These are phyloP conservation scores for Aspergillus spinulosporus DNA, from an alignment of 2,329 filamentous ascomycete genomes.

Conservation along the genomic window DNA sequence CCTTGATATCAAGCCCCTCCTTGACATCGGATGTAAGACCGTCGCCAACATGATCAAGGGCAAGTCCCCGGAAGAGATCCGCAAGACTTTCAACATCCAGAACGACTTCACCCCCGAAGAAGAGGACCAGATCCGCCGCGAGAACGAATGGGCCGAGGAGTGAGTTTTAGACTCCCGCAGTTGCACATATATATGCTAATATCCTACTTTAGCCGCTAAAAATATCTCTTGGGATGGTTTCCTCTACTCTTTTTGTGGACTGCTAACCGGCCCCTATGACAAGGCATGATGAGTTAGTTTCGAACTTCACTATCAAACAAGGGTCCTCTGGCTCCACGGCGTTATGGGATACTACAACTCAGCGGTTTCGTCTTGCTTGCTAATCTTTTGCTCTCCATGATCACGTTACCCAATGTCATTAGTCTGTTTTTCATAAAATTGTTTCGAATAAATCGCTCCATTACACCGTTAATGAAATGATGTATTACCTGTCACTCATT, in stretches of 20 bases:
- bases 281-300: slow-evolving; percentile 2
- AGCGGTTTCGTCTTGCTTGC: slow-evolving; percentile 17
- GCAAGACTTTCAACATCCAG: slow-evolving; percentile 99
- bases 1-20: slow-evolving; percentile 95
- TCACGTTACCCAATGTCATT: neutral
- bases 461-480: neutral
- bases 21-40: slow-evolving; percentile 98
- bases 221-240: neutral
- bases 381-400: neutral
- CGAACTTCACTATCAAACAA: slow-evolving; percentile 10
- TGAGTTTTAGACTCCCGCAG: slow-evolving; percentile 34
- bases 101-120: slow-evolving; percentile 99
- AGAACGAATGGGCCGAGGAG: slow-evolving; percentile 92
- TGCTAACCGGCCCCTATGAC: slow-evolving; percentile 3
- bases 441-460: neutral
- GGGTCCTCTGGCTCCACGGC: slow-evolving; percentile 22
- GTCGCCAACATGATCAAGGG: slow-evolving; percentile 99
- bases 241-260: slow-evolving; percentile 8
- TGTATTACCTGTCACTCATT: neutral
- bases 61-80: slow-evolving; percentile 98
- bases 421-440: neutral
- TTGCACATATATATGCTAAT: slow-evolving; percentile 13
- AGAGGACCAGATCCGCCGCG: slow-evolving; percentile 92
- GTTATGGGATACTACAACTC: slow-evolving; percentile 22
- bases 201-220: slow-evolving; percentile 51